Conservation (phyloP, 805 yeast genomes). For the Zygoascus bituminiphila region DNA sequence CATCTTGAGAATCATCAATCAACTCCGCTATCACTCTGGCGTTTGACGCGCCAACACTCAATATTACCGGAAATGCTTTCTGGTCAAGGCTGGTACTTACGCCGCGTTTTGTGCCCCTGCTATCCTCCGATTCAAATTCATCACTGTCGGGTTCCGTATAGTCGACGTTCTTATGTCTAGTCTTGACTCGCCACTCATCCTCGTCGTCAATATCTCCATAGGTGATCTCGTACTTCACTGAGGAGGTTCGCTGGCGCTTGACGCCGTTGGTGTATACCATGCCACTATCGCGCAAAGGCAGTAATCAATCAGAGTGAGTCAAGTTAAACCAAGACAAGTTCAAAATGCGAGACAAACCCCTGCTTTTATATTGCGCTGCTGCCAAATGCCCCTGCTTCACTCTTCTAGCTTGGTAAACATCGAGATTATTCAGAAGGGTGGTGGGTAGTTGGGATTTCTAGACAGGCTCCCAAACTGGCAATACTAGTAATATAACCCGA, state of each 20-base stretch:
- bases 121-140: slow-evolving; percentile 3
- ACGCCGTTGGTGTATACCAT: neutral
- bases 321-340: no score
- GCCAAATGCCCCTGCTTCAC: no score
- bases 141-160: slow-evolving; percentile 13
- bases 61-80: slow-evolving; percentile 13
- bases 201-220: slow-evolving; percentile 5
- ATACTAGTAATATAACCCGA: no score
- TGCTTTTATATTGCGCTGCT: no score
- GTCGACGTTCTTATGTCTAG: slow-evolving; percentile 6
- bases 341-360: no score
- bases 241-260: neutral
- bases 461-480: no score
- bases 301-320: no score
- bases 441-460: no score
- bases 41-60: slow-evolving; percentile 13
- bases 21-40: slow-evolving; percentile 4
- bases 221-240: slow-evolving; percentile 1
- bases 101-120: neutral
- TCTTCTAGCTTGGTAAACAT: no score
- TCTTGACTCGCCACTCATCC: neutral
- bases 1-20: slow-evolving; percentile 3
- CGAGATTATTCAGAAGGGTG: no score
- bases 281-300: no score
- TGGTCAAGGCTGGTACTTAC: neutral